Base-by-base conservation (phyloP, 345 rosid genomes). In the Euphorbia peplus region DNA sequence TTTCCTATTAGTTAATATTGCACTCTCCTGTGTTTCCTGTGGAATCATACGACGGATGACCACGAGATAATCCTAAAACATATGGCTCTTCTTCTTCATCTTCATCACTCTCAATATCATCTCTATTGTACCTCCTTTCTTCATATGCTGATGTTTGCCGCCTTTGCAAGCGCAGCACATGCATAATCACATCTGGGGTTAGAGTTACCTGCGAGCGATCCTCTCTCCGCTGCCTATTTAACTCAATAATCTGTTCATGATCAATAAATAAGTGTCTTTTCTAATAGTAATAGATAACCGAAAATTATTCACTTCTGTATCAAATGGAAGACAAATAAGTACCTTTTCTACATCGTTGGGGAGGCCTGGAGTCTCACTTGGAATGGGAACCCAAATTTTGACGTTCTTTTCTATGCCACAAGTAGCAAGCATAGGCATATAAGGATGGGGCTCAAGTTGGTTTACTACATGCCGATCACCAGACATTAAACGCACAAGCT, bases 181-280 rank as follows among this genome's bases (percentile, higher is more conserved):
- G 89, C 96, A 87, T 87, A 48, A 84, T 57, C 30, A 87, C 90
- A 11, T 87, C 89, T 10, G 92, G 88, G n/a, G 85, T 72, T 16
- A 86, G 72, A 29, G 76, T 70, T 26, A 75, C 80, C 51, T 73
- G 79, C 21, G 88, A 80, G 67, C 78, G 78, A 61, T 82, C 87
- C 69, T 82, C 88, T 69, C 87, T 84, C 8, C 82, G 85, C 63
- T 78, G 79, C 50, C 76, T 68, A 42, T 90, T 87, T 19, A 84
- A 78, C 66, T 86, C 87, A 85, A 79, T 81, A 39, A 89, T 85
- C 90, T 89, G 82, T 73, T 41, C 66, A 28, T 8, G 39, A 63
- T 66, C 24, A 37, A 18, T 5, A 4, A 24, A 32, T 7, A 42
- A 7, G 13, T 19, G 46, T 3, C 60, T 11, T 42, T 68, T 21